Percentiles rank a stretch among this genome's conserved stretches.
phyloP scores from a whole-genome alignment of 1,284 basidiomycete genomes.

The Cutaneotrichosporon sp. region DNA sequence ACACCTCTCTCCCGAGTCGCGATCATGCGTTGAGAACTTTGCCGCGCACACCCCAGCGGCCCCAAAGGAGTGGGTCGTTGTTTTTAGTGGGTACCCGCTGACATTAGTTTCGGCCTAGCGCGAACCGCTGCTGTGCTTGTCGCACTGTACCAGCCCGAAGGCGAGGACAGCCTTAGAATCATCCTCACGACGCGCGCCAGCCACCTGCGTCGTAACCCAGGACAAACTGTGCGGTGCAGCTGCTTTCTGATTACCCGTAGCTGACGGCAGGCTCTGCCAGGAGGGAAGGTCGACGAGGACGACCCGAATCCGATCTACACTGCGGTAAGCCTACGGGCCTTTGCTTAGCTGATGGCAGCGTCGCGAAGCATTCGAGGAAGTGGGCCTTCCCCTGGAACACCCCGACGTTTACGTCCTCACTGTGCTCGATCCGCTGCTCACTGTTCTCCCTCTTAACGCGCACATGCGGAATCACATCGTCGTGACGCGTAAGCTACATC shows the following conservation, averaged over 20 bases:
- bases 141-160: constrained; percentile 63
- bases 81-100: background rate
- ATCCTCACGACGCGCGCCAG: constrained; percentile 78
- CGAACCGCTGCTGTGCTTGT: constrained; percentile 66
- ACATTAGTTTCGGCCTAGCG: constrained; percentile 35
- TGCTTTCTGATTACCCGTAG: too few species aligned
- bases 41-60: background rate
- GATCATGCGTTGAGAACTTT: background rate
- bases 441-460: constrained; percentile 58
- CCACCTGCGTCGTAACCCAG: constrained; percentile 52
- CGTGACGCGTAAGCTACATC: constrained; percentile 37
- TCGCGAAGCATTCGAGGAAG: constrained; percentile 77
- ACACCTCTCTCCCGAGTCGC: background rate
- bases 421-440: constrained; percentile 65
- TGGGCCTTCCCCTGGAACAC: constrained; percentile 58
- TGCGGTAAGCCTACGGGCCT: constrained; percentile 56
- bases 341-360: constrained; percentile 50
- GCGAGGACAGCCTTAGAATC: constrained; percentile 57
- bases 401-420: constrained; percentile 61
- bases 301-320: constrained; percentile 63
- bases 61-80: background rate
- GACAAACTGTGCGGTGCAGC: constrained; percentile 10
- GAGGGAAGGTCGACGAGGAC: constrained; percentile 67
- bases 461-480: constrained; percentile 46
- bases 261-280: constrained; percentile 60